Conservation (phyloP, 2,329 filamentous ascomycete genomes). For the Orbilia javanica region DNA sequence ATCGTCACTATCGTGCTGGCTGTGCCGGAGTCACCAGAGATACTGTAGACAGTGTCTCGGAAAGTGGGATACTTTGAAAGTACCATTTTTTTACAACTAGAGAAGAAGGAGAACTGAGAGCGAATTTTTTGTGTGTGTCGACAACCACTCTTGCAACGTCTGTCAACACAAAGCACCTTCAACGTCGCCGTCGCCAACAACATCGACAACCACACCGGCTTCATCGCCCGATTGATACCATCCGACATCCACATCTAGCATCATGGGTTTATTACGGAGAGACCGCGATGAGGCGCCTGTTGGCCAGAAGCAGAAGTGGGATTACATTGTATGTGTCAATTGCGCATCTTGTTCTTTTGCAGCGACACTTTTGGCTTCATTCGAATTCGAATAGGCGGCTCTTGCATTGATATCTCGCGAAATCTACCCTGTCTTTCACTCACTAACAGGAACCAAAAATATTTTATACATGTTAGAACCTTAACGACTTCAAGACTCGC, state of each 20-base stretch:
- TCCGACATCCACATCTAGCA: not conserved
- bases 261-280: constrained; percentile 47
- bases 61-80: constrained; percentile 27
- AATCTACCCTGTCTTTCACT: not conserved
- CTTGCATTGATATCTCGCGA: not conserved
- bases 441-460: not conserved
- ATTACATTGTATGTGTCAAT: constrained; percentile 53
- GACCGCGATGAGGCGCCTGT: constrained; percentile 34
- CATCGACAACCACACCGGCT: constrained; percentile 9
- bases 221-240: constrained; percentile 1
- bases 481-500: constrained; percentile 55
- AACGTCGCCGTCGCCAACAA: not conserved
- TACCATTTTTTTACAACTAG: not conserved
- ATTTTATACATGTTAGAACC: constrained; percentile 32
- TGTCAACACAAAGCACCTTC: not conserved
- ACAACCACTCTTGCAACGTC: not conserved
- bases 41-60: constrained; percentile 41
- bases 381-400: no score
- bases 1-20: constrained; percentile 16
- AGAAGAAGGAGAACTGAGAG: constrained; percentile 5
- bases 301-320: constrained; percentile 55
- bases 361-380: no score
- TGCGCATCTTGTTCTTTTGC: not conserved
- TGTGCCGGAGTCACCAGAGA: constrained; percentile 26
- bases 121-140: not conserved